Evolutionary conservation across 495 filamentous ascomycete species (phyloP).

Genomic region (Sordaria brevicollis): DNA sequence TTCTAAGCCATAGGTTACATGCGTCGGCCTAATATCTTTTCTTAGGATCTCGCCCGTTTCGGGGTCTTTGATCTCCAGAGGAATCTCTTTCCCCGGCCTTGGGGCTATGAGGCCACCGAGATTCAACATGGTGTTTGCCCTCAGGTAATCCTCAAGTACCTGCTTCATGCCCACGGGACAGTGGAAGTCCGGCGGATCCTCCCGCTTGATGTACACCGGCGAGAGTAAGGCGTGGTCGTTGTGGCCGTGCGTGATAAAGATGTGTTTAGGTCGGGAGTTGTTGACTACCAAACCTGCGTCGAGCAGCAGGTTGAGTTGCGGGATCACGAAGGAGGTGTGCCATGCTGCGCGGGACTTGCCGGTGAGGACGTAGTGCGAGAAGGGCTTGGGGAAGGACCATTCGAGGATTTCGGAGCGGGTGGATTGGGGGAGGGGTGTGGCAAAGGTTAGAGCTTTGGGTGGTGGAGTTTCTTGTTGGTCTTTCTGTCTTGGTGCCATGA

Average conservation of each 20-base stretch:
- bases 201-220: conserved; percentile 20
- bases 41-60: background rate
- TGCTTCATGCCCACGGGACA: conserved; percentile 22
- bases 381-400: conserved; percentile 28
- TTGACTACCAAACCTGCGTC: conserved; percentile 28
- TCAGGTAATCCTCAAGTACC: conserved; percentile 17
- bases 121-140: conserved; percentile 19
- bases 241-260: conserved; percentile 33
- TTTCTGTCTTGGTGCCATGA: background rate
- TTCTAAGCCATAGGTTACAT: conserved; percentile 16
- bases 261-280: conserved; percentile 27
- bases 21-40: conserved; percentile 6
- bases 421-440: conserved; percentile 25
- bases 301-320: conserved; percentile 28
- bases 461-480: background rate
- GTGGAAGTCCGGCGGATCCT: conserved; percentile 25
- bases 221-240: conserved; percentile 27
- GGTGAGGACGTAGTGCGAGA: conserved; percentile 22
- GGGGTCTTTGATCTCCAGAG: background rate
- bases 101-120: conserved; percentile 13
- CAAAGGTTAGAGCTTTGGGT: conserved; percentile 9
- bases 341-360: conserved; percentile 30
- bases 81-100: background rate
- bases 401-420: conserved; percentile 25
- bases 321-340: conserved; percentile 33